Evolutionary conservation across 2,329 filamentous ascomycete genomes (phyloP).

Genomic region (Colletotrichum incanum): DNA sequence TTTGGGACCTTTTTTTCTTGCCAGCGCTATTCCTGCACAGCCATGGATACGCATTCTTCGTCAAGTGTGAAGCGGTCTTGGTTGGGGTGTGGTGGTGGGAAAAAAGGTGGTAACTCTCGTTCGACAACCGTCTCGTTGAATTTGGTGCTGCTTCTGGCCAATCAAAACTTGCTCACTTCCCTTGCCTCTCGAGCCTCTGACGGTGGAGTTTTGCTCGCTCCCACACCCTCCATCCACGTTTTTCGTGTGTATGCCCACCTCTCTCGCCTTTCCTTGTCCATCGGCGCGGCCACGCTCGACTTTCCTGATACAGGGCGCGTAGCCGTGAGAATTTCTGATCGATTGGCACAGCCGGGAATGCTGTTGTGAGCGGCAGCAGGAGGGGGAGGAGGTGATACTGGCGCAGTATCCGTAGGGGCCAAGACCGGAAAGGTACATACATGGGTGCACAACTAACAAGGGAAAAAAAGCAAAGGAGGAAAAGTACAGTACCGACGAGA

Average conservation of each 20-base stretch:
- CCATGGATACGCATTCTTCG: slow-evolving; percentile 42
- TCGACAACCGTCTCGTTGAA: slow-evolving; percentile 41
- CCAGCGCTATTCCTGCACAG: slow-evolving; percentile 30
- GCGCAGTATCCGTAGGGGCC: slow-evolving; percentile 19
- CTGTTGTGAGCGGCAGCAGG: neutral
- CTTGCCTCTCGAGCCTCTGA: slow-evolving; percentile 41
- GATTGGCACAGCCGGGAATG: neutral
- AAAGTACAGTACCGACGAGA: neutral
- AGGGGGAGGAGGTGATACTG: slow-evolving; percentile 3
- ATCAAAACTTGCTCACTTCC: slow-evolving; percentile 64
- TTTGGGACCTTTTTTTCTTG: neutral
- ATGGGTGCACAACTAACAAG: slow-evolving; percentile 2
- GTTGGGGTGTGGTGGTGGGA: slow-evolving; percentile 14
- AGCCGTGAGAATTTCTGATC: neutral
- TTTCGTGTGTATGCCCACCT: neutral
- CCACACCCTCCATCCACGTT: slow-evolving; percentile 40
- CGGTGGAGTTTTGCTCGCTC: slow-evolving; percentile 37
- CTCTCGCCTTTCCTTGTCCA: neutral
- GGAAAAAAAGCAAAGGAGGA: neutral
- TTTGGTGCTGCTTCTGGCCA: slow-evolving; percentile 50
- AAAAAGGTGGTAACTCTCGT: slow-evolving; percentile 29
- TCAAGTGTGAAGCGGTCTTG: slow-evolving; percentile 6
- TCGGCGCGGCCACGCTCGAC: slow-evolving; percentile 17
- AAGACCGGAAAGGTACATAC: neutral
- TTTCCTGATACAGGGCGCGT: slow-evolving; percentile 30